These are phyloP conservation scores for Aspergillus ellipticus DNA, from an alignment of 495 filamentous ascomycete genomes.

Conservation along the genomic window DNA sequence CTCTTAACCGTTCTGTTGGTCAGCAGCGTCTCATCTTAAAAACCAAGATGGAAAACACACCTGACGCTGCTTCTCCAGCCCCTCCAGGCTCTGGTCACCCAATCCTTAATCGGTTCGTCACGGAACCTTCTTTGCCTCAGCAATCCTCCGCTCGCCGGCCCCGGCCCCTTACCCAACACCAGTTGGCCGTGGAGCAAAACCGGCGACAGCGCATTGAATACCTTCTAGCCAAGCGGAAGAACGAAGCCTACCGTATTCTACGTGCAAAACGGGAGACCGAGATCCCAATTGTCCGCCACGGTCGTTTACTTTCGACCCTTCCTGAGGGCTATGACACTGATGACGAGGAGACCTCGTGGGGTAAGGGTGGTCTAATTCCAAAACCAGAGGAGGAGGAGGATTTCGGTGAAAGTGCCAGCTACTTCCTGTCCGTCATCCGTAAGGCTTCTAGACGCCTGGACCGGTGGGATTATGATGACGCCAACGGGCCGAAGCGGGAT, in stretches of 20 bases:
- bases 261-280: conserved; percentile 56
- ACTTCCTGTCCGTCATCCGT: conserved; percentile 69
- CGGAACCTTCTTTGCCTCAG: conserved; percentile 33
- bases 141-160: conserved; percentile 51
- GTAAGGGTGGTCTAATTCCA: conserved; percentile 65
- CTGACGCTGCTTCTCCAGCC: conserved; percentile 45
- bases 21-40: conserved; percentile 48
- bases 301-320: conserved; percentile 62
- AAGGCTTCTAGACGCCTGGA: conserved; percentile 65
- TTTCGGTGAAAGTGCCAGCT: conserved; percentile 72
- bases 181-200: conserved; percentile 87
- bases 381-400: conserved; percentile 65
- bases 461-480: conserved; percentile 63
- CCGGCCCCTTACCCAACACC: conserved; percentile 86
- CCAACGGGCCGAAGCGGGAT: conserved; percentile 43
- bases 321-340: conserved; percentile 76
- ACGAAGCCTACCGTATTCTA: conserved; percentile 58
- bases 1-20: conserved; percentile 32
- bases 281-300: conserved; percentile 60
- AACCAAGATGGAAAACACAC: conserved; percentile 46
- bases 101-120: conserved; percentile 45
- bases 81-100: conserved; percentile 48
- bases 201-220: conserved; percentile 84
- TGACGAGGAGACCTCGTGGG: conserved; percentile 60
- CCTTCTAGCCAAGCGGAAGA: conserved; percentile 70